phyloP scores from a whole-genome alignment of 768 basidiomycete genomes.

The Symmetrospora coprosmae region DNA sequence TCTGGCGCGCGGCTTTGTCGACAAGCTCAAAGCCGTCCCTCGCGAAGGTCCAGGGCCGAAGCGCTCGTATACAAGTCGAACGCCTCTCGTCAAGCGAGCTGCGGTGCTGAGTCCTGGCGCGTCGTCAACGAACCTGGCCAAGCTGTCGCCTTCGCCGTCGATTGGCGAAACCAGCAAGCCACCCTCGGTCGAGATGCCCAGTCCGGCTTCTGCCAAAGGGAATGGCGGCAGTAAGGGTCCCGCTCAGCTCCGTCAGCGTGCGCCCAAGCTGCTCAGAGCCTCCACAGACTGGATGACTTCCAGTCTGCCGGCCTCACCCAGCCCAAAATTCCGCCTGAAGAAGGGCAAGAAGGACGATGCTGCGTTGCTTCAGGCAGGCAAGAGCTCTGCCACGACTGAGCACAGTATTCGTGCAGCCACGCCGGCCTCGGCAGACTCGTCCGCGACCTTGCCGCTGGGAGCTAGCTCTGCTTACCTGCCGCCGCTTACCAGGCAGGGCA shows the following conservation, averaged over 20 bases:
- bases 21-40: slow-evolving; percentile 16
- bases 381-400: neutral
- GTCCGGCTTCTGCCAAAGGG: neutral
- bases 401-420: neutral
- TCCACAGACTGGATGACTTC: slow-evolving; percentile 10
- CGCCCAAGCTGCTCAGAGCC: slow-evolving; percentile 4
- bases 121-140: neutral
- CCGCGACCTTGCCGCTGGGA: slow-evolving; percentile 1
- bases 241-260: neutral
- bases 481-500: too few relatives aligned
- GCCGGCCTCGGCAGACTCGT: neutral
- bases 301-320: slow-evolving; percentile 12
- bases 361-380: neutral
- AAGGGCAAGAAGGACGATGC: neutral
- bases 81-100: neutral
- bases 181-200: neutral
- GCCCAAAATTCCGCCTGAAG: neutral
- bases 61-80: slow-evolving; percentile 5
- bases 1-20: slow-evolving; percentile 10
- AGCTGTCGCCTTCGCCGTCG: slow-evolving; percentile 12
- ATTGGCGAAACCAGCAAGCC: neutral
- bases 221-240: neutral
- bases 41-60: neutral
- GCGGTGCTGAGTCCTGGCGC: neutral
- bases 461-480: too few relatives aligned